Conservation (phyloP, 2,329 filamentous ascomycete genomes). For the Aspergillus fischeri region DNA sequence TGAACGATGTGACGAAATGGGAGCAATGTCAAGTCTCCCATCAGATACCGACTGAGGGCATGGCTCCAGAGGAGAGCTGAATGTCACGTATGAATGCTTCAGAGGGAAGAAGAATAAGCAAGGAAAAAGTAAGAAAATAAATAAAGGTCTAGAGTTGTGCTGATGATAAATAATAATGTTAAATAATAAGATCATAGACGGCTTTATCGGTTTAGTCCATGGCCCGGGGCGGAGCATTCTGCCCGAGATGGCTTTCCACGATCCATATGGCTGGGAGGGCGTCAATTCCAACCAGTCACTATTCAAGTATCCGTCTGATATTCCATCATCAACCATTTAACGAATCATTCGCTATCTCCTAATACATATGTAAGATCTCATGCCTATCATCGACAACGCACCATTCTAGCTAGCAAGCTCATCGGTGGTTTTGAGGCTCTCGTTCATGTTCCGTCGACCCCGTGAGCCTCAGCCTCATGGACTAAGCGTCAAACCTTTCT, state of each 20-base stretch:
- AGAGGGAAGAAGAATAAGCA: background rate
- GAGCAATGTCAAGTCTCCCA: constrained; percentile 25
- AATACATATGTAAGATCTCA: background rate
- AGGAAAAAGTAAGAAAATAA: constrained; percentile 1
- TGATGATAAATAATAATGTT: constrained; percentile 1
- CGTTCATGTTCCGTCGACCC: background rate
- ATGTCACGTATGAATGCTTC: background rate
- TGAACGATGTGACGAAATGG: constrained; percentile 18
- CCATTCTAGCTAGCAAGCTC: background rate
- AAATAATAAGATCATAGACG: background rate
- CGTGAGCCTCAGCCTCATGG: background rate
- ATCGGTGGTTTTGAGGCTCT: background rate
- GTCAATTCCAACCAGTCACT: background rate
- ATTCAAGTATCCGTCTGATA: background rate
- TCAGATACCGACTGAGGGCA: constrained; percentile 12
- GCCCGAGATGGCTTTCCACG: background rate
- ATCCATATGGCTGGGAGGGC: background rate
- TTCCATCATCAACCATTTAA: background rate
- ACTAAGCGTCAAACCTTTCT: background rate
- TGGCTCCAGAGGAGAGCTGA: background rate
- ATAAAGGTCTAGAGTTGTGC: constrained; percentile 2
- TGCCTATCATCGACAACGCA: background rate
- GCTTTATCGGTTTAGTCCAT: background rate
- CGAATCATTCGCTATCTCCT: background rate
- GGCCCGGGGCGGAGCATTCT: background rate